phyloP scores from a whole-genome alignment of 352 stramenopile genomes.

The Globisporangium megalacanthum region DNA sequence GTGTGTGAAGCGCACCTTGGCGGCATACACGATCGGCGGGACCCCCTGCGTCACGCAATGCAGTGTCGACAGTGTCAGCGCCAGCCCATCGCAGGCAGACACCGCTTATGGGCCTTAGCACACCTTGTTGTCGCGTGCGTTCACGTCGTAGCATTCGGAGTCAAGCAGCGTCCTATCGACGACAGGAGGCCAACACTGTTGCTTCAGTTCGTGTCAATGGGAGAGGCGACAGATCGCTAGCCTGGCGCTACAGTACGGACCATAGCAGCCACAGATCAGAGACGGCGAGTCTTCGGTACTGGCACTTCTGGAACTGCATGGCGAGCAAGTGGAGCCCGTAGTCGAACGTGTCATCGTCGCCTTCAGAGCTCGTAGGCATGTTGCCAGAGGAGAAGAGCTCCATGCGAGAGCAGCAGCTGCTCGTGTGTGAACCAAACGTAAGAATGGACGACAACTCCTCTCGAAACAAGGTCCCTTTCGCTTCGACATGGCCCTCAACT shows the following conservation, averaged over 20 bases:
- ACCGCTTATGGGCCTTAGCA: background rate
- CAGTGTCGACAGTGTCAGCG: background rate
- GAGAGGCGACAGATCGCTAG: background rate
- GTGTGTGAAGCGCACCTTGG: slow-evolving; percentile 26
- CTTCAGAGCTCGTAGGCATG: background rate
- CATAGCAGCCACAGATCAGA: slow-evolving; percentile 44
- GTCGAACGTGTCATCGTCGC: slow-evolving; percentile 20
- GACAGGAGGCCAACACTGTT: background rate
- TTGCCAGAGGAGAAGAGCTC: too few relatives aligned
- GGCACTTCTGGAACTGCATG: slow-evolving; percentile 55
- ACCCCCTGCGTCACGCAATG: slow-evolving; percentile 22
- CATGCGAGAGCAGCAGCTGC: too few relatives aligned
- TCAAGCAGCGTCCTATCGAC: slow-evolving; percentile 37
- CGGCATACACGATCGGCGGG: slow-evolving; percentile 55
- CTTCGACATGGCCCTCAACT: too few relatives aligned
- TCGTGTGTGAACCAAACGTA: too few relatives aligned
- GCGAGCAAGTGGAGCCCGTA: slow-evolving; percentile 37
- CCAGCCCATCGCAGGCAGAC: background rate
- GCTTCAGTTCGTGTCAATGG: too few relatives aligned
- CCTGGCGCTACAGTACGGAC: slow-evolving; percentile 13
- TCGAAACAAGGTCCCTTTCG: too few relatives aligned
- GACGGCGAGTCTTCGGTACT: slow-evolving; percentile 26
- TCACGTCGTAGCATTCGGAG: slow-evolving; percentile 44
- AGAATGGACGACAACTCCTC: too few relatives aligned
- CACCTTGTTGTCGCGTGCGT: slow-evolving; percentile 39